Evolutionary conservation across 2,329 filamentous ascomycete genomes (phyloP).

Genomic region (Cercospora sojina): DNA sequence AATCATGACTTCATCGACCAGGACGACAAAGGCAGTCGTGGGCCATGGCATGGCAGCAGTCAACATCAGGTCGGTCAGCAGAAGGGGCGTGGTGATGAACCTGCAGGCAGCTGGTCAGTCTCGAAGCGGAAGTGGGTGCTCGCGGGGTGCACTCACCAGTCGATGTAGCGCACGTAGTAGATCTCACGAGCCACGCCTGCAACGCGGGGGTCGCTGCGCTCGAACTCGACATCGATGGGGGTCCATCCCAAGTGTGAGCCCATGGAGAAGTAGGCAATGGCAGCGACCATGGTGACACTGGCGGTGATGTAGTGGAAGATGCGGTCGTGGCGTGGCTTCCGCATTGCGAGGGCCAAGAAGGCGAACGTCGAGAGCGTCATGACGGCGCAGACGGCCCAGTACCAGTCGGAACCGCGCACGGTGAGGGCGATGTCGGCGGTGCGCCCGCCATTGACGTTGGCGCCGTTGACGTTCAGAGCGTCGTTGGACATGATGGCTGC

Average conservation of each 20-base stretch:
- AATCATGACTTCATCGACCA: conserved; percentile 66
- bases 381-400: conserved; percentile 60
- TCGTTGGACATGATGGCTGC: conserved; percentile 40
- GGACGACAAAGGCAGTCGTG: conserved; percentile 60
- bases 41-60: conserved; percentile 65
- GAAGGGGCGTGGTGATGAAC: conserved; percentile 62
- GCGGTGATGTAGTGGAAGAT: conserved; percentile 66
- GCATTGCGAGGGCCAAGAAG: conserved; percentile 54
- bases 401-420: conserved; percentile 60
- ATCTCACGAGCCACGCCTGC: conserved; percentile 59
- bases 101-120: not conserved
- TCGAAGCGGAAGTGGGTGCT: not conserved
- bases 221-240: conserved; percentile 62
- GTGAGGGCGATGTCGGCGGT: conserved; percentile 59
- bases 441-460: conserved; percentile 46
- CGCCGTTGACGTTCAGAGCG: conserved; percentile 49
- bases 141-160: conserved; percentile 46
- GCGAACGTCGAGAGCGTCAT: conserved; percentile 57
- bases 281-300: conserved; percentile 57
- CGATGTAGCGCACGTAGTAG: conserved; percentile 66
- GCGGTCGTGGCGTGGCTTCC: conserved; percentile 56
- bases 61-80: conserved; percentile 62
- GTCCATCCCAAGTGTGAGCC: conserved; percentile 64
- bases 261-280: conserved; percentile 66
- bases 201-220: conserved; percentile 46